Evolutionary conservation across 2,329 filamentous ascomycete species (phyloP).

Genomic region (Cercospora sp.): DNA sequence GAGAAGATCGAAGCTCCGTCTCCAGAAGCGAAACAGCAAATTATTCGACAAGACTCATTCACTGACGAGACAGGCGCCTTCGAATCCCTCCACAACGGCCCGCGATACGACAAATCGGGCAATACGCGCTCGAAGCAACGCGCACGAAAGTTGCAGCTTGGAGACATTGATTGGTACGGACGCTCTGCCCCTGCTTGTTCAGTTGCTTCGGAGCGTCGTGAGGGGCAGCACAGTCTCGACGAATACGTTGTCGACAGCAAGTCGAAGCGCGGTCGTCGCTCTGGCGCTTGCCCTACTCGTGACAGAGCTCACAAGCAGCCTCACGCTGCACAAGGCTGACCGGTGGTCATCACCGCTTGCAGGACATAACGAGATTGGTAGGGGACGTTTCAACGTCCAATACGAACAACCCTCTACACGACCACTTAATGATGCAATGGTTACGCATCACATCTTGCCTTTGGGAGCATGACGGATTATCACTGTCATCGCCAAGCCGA

Average conservation of each 20-base stretch:
- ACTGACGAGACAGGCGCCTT: conserved; percentile 38
- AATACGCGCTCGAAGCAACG: conserved; percentile 74
- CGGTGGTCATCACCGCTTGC: conserved; percentile 26
- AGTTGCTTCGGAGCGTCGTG: conserved; percentile 21
- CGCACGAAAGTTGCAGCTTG: conserved; percentile 86
- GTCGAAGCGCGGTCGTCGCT: conserved; percentile 22
- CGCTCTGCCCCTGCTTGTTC: conserved; percentile 20
- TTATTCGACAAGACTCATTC: conserved; percentile 21
- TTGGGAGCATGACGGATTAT: conserved; percentile 11
- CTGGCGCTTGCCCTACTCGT: conserved; percentile 19
- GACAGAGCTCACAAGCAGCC: conserved; percentile 1
- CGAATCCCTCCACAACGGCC: conserved; percentile 45
- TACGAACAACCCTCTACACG: neutral
- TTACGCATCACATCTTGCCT: neutral
- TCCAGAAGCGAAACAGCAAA: conserved; percentile 14
- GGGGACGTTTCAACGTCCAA: neutral
- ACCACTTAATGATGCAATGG: neutral
- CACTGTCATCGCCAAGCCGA: neutral
- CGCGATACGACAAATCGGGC: conserved; percentile 57
- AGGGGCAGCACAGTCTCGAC: conserved; percentile 33
- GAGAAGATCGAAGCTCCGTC: conserved; percentile 16
- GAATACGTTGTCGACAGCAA: conserved; percentile 35
- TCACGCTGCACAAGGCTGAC: conserved; percentile 29
- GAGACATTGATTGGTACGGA: conserved; percentile 93
- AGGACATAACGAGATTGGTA: conserved; percentile 34